A percentile compares a stretch with the other conserved stretches of the same genome.
phyloP scores from a whole-genome alignment of 192 early-diverging fungal species.

The Coemansia sp. region DNA sequence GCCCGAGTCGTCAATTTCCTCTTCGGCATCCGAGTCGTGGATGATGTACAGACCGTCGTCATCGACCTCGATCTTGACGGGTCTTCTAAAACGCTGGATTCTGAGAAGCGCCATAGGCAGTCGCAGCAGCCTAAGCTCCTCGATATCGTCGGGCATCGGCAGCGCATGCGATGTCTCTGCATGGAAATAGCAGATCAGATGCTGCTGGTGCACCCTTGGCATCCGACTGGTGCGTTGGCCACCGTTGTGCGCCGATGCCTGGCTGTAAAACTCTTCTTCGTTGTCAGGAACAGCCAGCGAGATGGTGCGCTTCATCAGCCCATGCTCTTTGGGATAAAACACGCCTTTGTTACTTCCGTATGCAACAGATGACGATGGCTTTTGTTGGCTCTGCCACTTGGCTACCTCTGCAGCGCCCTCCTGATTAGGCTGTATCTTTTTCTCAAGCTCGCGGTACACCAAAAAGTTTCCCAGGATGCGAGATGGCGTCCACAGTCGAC shows the following conservation, averaged over 20 bases:
- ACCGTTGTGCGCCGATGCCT: conserved; percentile 1
- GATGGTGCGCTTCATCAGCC: conserved; percentile 78
- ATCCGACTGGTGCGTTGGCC: not conserved
- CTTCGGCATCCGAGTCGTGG: conserved; percentile 28
- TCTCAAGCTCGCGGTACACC: conserved; percentile 72
- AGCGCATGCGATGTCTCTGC: conserved; percentile 23
- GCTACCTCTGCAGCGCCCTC: conserved; percentile 31
- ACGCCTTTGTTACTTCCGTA: conserved; percentile 46
- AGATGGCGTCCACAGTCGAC: conserved; percentile 78
- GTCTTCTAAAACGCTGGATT: conserved; percentile 44
- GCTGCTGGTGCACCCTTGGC: conserved; percentile 38
- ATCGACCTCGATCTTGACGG: conserved; percentile 22
- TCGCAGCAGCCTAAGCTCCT: conserved; percentile 27
- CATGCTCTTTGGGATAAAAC: conserved; percentile 57
- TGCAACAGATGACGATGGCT: not conserved
- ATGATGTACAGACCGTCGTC: conserved; percentile 30
- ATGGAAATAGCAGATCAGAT: conserved; percentile 38
- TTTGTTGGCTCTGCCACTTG: conserved; percentile 1
- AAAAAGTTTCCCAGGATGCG: conserved; percentile 80
- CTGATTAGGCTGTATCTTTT: conserved; percentile 58
- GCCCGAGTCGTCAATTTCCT: conserved; percentile 7
- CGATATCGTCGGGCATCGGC: conserved; percentile 40
- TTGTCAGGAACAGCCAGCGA: conserved; percentile 63
- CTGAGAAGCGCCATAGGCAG: conserved; percentile 30
- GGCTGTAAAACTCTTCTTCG: conserved; percentile 23